These are phyloP conservation scores for Candida dubliniensis DNA, from an alignment of 1,139 yeast species.

Conservation along the genomic window DNA sequence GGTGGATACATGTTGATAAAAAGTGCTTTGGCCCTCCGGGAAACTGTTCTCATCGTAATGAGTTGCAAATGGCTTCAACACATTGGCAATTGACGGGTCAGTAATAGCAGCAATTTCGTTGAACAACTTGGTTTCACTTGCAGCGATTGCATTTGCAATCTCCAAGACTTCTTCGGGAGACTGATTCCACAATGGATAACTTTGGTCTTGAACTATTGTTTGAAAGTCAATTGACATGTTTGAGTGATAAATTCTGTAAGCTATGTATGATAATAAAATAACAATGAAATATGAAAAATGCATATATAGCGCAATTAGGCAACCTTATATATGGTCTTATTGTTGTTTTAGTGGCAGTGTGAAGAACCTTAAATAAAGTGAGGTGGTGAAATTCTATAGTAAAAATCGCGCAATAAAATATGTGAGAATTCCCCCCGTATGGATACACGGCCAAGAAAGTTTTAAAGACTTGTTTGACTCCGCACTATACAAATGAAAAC, in stretches of 20 bases:
- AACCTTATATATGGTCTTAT: too few relatives aligned
- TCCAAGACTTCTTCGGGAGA: constrained; percentile 51
- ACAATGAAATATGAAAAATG: constrained; percentile 4
- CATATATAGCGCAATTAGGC: neutral
- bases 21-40: constrained; percentile 51
- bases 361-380: too few relatives aligned
- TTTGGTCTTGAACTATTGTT: constrained; percentile 14
- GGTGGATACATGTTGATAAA: constrained; percentile 69
- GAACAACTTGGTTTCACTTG: constrained; percentile 44
- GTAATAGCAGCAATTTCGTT: constrained; percentile 52
- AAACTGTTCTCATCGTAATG: constrained; percentile 49
- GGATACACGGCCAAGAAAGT: too few relatives aligned
- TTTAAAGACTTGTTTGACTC: too few relatives aligned
- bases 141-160: constrained; percentile 47
- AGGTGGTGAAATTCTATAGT: too few relatives aligned
- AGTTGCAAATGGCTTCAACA: constrained; percentile 51
- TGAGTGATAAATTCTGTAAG: constrained; percentile 1
- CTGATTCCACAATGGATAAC: constrained; percentile 57
- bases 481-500: too few relatives aligned
- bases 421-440: too few relatives aligned
- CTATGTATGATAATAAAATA: constrained; percentile 4
- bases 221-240: constrained; percentile 20
- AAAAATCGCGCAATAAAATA: too few relatives aligned
- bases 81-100: constrained; percentile 54
- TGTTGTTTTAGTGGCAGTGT: too few relatives aligned